Percentiles rank a stretch among this genome's conserved stretches.
phyloP scores from a whole-genome alignment of 441 rosid species.

The Corymbia citriodora region DNA sequence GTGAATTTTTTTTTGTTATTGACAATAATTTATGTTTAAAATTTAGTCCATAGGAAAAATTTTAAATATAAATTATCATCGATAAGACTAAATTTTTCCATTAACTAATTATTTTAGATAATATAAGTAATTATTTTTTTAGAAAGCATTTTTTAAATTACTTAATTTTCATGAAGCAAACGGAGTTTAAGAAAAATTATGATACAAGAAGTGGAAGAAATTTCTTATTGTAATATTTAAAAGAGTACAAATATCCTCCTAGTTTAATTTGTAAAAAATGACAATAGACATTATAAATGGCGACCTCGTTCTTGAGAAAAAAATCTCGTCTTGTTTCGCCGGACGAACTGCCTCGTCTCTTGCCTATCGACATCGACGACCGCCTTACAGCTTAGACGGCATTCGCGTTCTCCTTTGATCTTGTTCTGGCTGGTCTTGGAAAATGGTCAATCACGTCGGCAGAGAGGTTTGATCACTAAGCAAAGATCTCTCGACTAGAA shows the following conservation, averaged over 20 bases:
- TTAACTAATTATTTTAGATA: not conserved
- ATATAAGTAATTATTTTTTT: rapidly evolving
- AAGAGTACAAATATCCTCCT: too few species aligned
- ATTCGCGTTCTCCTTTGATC: not conserved
- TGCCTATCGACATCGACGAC: not conserved
- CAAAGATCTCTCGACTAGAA: not conserved
- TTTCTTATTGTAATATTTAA: not conserved
- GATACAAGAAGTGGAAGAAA: not conserved
- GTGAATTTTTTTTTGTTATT: too few species aligned
- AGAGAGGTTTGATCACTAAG: not conserved
- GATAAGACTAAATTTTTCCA: rapidly evolving
- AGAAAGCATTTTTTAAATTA: not conserved
- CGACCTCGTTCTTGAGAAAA: not conserved
- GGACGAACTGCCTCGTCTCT: not conserved
- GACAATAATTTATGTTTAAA: too few species aligned
- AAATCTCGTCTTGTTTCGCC: not conserved
- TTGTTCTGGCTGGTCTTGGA: not conserved
- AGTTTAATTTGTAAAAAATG: not conserved
- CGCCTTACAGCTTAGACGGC: not conserved
- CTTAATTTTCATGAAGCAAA: not conserved
- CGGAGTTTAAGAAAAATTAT: rapidly evolving
- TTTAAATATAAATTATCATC: not conserved
- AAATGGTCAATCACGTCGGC: not conserved
- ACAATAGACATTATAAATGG: not conserved
- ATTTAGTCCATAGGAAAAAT: not conserved